A percentile compares a stretch with the other conserved stretches of the same genome.
These are phyloP conservation scores for Globisporangium echinulatum DNA, from an alignment of 352 stramenopile genomes.

Conservation along the genomic window DNA sequence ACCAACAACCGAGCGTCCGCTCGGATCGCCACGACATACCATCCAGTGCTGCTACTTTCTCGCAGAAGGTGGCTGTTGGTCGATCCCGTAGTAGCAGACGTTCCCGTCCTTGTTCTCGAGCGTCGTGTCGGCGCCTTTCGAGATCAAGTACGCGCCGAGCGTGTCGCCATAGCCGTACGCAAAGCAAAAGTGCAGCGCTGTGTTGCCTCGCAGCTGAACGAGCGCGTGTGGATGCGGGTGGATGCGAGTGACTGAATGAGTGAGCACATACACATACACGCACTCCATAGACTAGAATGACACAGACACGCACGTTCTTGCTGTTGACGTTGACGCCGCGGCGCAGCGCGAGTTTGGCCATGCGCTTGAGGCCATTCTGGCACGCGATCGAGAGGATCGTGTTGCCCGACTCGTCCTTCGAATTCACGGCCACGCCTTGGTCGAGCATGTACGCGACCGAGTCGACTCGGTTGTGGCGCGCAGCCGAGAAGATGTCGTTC, in stretches of 20 bases:
- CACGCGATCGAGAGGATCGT: conserved; percentile 84
- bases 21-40: not conserved
- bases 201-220: conserved; percentile 71
- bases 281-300: not conserved
- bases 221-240: not conserved
- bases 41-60: not conserved
- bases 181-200: conserved; percentile 88
- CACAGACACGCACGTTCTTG: conserved; percentile 47
- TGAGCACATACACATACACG: too few species aligned
- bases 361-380: conserved; percentile 89
- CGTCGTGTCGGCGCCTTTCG: conserved; percentile 74
- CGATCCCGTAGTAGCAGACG: conserved; percentile 64
- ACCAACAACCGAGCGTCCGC: too few species aligned
- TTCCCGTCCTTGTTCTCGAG: conserved; percentile 61
- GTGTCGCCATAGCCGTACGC: conserved; percentile 84
- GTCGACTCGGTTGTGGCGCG: conserved; percentile 78
- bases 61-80: conserved; percentile 19
- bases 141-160: conserved; percentile 85
- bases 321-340: conserved; percentile 85
- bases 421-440: conserved; percentile 74
- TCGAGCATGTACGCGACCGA: conserved; percentile 84
- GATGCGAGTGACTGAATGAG: conserved; percentile 1
- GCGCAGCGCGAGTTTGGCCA: conserved; percentile 80
- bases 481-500: conserved; percentile 85
- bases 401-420: conserved; percentile 74